A percentile compares a stretch with the other conserved stretches of the same genome.
Evolutionary conservation across 78 protist genomes (phyloP).

Genomic region (Dictyostelium capitatum): DNA sequence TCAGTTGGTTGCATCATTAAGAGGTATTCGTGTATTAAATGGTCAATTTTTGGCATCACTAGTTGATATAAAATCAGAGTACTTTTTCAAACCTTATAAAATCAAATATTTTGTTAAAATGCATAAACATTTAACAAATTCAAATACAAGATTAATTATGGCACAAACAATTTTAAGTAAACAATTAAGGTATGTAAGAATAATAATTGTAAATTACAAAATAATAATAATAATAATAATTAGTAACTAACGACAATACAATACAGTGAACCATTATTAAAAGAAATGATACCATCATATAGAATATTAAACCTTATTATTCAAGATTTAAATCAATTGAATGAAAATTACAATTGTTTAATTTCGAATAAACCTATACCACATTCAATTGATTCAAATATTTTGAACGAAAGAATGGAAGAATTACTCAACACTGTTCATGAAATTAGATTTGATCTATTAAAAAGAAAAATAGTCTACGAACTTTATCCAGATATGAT

Average conservation of each 20-base stretch:
- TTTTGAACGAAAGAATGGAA: background rate
- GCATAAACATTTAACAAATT: background rate
- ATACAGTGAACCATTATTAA: background rate
- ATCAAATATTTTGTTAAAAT: background rate
- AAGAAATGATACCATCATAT: background rate
- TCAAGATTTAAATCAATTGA: conserved; percentile 12
- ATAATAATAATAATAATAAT: background rate
- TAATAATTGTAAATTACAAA: background rate
- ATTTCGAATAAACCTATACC: background rate
- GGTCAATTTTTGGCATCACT: conserved; percentile 12
- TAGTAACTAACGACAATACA: too few species aligned
- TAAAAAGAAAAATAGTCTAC: conserved; percentile 17
- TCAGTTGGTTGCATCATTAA: background rate
- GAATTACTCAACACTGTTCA: background rate
- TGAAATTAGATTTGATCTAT: conserved; percentile 10
- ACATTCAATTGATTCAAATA: background rate
- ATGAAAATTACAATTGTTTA: conserved; percentile 1
- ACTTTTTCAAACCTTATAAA: conserved; percentile 3
- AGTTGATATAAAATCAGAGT: conserved; percentile 17
- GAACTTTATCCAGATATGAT: conserved; percentile 73
- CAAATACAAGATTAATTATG: conserved; percentile 29
- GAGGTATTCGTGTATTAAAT: conserved; percentile 36
- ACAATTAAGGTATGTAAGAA: conserved; percentile 14
- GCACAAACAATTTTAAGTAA: conserved; percentile 10
- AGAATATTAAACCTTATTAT: background rate